Evolutionary conservation across 2,329 filamentous ascomycete genomes (phyloP), one percentile per base, ranked within the genome.

Genomic region (Coniella vitis): DNA sequence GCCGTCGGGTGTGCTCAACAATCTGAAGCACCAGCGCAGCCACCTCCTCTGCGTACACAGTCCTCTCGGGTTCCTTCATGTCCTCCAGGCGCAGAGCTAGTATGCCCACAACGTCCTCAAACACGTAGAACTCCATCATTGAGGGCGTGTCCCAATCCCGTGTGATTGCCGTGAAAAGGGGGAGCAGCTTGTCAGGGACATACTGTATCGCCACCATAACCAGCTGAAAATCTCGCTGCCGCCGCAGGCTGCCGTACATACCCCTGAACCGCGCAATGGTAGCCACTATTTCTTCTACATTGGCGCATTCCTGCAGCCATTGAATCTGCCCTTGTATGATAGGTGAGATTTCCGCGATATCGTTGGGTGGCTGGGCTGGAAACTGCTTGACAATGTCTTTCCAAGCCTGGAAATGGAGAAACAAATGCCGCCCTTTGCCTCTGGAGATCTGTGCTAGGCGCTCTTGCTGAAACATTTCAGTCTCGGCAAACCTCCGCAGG

Each of bases 181-280:
- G 34, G 9, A 45, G 47, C 8, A 52, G 48, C 32, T 49, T 55
- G 10, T 52, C 48, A 3, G 59, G 58, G 7, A 42, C 47, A 17
- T 38, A 47, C 4, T 48, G 32, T 38, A 63, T 45, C n/a, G 52
- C 49, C 4, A 40, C 31, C 12, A 64, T 65, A 5, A 71, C 51
- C 40, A 42, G 29, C 25, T 42, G 61, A 72, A 67, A 16, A 62
- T 43, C 4, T 49, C 42, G 4, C 66, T 71, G 22, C 53, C 53
- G 10, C 40, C 51, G 47, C 8, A 22, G 7, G 4, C 4, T 9
- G n/a, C 25, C 20, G 12, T 8, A 7, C 12, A 17, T 17, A 4
- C 19, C 37, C 17, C 14, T 37, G n/a, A 67, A 45, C 8, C 44
- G 43, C 12, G 58, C 47, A 67, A 70, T 72, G 1, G 60, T 59